phyloP scores from a whole-genome alignment of 2,329 filamentous ascomycete species.

The Fusarium sp. region DNA sequence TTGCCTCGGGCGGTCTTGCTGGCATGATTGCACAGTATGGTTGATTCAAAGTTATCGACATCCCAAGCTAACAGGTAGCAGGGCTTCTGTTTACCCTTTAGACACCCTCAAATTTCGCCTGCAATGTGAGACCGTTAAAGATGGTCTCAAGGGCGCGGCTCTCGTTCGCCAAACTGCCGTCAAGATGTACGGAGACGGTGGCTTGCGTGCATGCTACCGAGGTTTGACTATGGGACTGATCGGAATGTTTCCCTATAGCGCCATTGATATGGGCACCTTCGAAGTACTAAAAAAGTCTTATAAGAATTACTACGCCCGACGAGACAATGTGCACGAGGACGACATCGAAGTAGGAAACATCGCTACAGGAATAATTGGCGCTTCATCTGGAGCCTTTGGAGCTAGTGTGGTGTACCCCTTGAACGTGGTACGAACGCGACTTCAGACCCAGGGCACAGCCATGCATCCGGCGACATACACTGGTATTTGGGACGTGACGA shows the following conservation, averaged over 20 bases:
- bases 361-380: conserved; percentile 87
- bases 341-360: conserved; percentile 85
- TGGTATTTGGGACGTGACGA: conserved; percentile 88
- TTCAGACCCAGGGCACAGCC: conserved; percentile 95
- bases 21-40: conserved; percentile 92
- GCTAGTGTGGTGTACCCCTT: conserved; percentile 95
- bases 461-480: conserved; percentile 91
- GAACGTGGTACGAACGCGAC: conserved; percentile 88
- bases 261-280: conserved; percentile 95
- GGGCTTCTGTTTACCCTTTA: conserved; percentile 92
- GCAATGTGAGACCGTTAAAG: conserved; percentile 93
- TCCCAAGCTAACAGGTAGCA: conserved; percentile 46
- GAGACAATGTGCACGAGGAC: conserved; percentile 79
- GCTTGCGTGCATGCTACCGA: conserved; percentile 83
- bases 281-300: conserved; percentile 87
- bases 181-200: conserved; percentile 86
- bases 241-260: conserved; percentile 98
- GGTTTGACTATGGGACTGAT: conserved; percentile 93
- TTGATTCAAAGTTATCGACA: neutral
- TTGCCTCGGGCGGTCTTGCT: conserved; percentile 88
- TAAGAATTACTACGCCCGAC: conserved; percentile 74
- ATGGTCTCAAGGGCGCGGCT: conserved; percentile 83
- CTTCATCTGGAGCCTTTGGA: conserved; percentile 89
- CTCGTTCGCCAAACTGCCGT: conserved; percentile 84
- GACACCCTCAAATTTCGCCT: conserved; percentile 86